Conservation (phyloP, 192 early-diverging fungal genomes). For the Mortierella hygrophila region DNA sequence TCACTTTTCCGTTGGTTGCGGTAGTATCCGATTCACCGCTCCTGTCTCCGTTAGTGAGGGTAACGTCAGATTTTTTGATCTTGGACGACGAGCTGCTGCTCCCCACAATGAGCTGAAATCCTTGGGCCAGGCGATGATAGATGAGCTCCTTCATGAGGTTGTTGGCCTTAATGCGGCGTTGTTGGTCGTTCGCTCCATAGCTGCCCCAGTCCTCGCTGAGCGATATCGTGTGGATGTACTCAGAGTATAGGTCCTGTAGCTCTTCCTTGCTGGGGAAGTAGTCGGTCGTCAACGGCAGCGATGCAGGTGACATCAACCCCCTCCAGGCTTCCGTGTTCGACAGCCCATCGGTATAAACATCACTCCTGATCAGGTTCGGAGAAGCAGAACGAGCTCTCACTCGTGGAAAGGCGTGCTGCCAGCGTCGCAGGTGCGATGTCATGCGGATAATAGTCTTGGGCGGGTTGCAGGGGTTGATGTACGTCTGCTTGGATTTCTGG, state of each 20-base stretch:
- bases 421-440: constrained; percentile 80
- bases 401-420: constrained; percentile 87
- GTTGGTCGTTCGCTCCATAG: constrained; percentile 56
- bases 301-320: constrained; percentile 92
- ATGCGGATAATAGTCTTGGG: constrained; percentile 63
- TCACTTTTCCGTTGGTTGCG: not conserved
- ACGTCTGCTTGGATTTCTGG: constrained; percentile 42
- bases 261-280: constrained; percentile 82
- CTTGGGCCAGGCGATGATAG: constrained; percentile 90
- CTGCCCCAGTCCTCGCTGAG: constrained; percentile 62
- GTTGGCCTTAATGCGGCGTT: constrained; percentile 53
- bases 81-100: not conserved
- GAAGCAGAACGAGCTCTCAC: constrained; percentile 27
- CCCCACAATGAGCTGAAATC: constrained; percentile 88
- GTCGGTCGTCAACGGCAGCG: constrained; percentile 93
- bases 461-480: constrained; percentile 82
- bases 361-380: constrained; percentile 63
- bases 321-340: constrained; percentile 80
- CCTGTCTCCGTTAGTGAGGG: not conserved
- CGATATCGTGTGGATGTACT: constrained; percentile 83
- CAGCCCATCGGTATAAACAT: constrained; percentile 66
- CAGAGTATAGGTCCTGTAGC: constrained; percentile 74
- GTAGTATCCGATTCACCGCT: not conserved
- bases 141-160: constrained; percentile 87
- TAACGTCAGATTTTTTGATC: constrained; percentile 14